A percentile compares a stretch with the other conserved stretches of the same genome.
Evolutionary conservation across 1,284 basidiomycete genomes (phyloP).

Genomic region (Lentinus polychrous): DNA sequence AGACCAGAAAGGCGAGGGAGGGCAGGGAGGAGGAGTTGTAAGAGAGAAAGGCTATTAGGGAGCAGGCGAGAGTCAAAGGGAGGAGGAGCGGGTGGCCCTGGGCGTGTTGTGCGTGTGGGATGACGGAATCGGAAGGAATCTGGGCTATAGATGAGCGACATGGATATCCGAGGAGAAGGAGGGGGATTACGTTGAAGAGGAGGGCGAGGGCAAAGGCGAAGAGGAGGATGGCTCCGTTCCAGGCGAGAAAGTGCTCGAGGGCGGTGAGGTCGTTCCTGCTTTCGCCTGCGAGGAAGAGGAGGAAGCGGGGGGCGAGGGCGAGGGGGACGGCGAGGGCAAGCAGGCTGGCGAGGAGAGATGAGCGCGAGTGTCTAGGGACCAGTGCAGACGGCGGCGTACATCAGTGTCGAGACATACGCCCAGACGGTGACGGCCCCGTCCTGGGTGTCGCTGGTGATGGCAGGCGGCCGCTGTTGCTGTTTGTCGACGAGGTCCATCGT

Average conservation of each 20-base stretch:
- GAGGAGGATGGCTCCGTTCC: conserved; percentile 57
- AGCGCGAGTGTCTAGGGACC: not conserved
- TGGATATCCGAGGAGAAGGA: not conserved
- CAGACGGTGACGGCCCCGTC: conserved; percentile 31
- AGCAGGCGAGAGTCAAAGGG: conserved; percentile 45
- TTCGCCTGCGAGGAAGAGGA: conserved; percentile 47
- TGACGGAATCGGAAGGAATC: conserved; percentile 34
- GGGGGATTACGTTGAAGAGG: conserved; percentile 45
- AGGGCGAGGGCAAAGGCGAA: conserved; percentile 46
- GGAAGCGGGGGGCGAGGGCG: conserved; percentile 48
- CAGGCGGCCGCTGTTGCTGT: too few relatives aligned
- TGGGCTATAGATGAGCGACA: not conserved
- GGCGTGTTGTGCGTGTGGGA: conserved; percentile 9
- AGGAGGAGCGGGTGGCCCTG: conserved; percentile 55
- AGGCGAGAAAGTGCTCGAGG: conserved; percentile 58
- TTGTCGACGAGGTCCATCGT: too few relatives aligned
- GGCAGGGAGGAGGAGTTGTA: conserved; percentile 59
- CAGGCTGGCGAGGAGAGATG: conserved; percentile 32
- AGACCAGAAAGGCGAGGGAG: conserved; percentile 45
- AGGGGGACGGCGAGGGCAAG: conserved; percentile 37
- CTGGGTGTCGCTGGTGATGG: conserved; percentile 10
- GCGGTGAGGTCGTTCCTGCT: conserved; percentile 45
- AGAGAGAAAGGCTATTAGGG: conserved; percentile 52
- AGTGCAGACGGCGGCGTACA: conserved; percentile 26
- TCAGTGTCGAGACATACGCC: conserved; percentile 37